Conservation (phyloP, 345 rosid species). For the Pistacia integerrima region DNA sequence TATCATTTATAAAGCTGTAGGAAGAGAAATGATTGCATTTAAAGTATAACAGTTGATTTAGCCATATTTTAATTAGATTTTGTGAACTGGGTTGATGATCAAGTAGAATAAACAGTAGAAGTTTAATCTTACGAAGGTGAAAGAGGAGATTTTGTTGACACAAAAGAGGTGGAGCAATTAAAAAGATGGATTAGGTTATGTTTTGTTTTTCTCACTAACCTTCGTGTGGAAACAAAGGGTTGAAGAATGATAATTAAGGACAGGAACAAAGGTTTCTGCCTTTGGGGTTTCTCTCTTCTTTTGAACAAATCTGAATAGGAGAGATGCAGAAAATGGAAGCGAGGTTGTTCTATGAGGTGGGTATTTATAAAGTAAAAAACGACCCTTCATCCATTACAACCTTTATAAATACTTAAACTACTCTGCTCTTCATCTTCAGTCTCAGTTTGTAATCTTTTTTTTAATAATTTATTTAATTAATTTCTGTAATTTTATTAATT, state of each 20-base stretch:
- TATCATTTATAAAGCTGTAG: not conserved
- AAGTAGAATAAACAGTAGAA: slow-evolving; percentile 7
- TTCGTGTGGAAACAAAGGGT: slow-evolving; percentile 29
- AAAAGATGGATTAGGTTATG: slow-evolving; percentile 27
- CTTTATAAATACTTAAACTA: not conserved
- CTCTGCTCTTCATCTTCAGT: not conserved
- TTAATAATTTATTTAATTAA: not conserved
- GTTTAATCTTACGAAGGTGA: not conserved
- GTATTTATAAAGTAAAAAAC: slow-evolving; percentile 43
- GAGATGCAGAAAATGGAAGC: slow-evolving; percentile 50
- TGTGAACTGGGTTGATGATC: not conserved
- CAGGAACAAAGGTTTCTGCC: slow-evolving; percentile 22
- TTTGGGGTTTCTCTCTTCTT: slow-evolving; percentile 25
- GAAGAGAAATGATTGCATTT: slow-evolving; percentile 3
- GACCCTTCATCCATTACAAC: slow-evolving; percentile 13
- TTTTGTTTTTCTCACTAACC: slow-evolving; percentile 46
- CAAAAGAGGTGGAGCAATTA: slow-evolving; percentile 48
- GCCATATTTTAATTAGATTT: not conserved
- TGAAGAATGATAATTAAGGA: slow-evolving; percentile 21
- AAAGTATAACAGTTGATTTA: not conserved
- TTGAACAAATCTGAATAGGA: slow-evolving; percentile 35
- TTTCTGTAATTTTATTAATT: no score
- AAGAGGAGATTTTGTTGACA: slow-evolving; percentile 20
- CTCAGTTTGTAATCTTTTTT: not conserved
- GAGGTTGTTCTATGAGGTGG: slow-evolving; percentile 22